Evolutionary conservation across 2,329 filamentous ascomycete genomes (phyloP), one percentile per base, ranked within the genome.

Genomic region (Penicillium sp.): DNA sequence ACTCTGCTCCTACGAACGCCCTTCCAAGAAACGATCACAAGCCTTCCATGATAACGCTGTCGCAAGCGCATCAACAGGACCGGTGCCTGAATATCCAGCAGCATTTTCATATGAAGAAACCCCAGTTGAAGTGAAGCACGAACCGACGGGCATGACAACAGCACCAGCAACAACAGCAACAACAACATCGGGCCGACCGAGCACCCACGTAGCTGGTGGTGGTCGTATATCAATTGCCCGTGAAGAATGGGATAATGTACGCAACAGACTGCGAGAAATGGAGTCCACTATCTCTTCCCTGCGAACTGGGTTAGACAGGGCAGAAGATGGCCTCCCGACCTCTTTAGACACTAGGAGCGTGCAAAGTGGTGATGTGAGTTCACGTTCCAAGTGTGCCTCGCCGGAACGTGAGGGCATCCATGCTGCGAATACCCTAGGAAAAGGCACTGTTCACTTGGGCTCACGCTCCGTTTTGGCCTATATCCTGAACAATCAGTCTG

Each of bases 381-480:
- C 45, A 56, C 65, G 69, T 14, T 71, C 69, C 11, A 71, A 73
- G 50, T 62, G 51, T 34, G 64, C 57, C 16, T 74, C 71, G 7
- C 71, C 71, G 3, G 74, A 77, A 47, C 67, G 73, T 49, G 82
- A 85, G 63, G 84, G 84, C 2, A 79, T 86, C 23, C 83, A 85
- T 67, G 82, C 83, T 7, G 75, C 77, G 51, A 86, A 85, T 65
- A 82, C 82, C 53, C 70, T 82, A 42, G 81, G 82, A 53, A 80
- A 82, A 58, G 81, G 84, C 58, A 84, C 81, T 4, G 81, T 85
- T 19, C 83, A 86, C 66, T 71, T 86, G 30, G 84, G 84, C 14
- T 83, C 81, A 32, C 79, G 82, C 54, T 86, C 84, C 0, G 82
- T 86, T 1, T 77, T 85, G 11, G 84, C 84, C 10, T 81, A 86